Evolutionary conservation across 2,329 filamentous ascomycete genomes (phyloP).

Genomic region (Diplodia intermedia): DNA sequence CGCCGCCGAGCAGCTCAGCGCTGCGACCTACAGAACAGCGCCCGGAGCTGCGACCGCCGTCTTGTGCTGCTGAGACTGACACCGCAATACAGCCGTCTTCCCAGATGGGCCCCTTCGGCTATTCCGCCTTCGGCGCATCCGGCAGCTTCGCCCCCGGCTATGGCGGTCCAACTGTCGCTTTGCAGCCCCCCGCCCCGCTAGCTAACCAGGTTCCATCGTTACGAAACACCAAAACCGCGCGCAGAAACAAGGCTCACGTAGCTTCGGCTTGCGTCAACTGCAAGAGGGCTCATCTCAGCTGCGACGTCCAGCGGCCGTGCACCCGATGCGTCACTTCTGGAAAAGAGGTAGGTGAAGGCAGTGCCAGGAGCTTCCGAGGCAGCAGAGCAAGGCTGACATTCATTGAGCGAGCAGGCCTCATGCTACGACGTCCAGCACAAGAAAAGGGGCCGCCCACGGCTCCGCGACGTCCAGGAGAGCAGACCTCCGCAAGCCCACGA

Average conservation of each 20-base stretch:
- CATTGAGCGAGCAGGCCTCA: slow-evolving; percentile 61
- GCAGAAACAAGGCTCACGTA: slow-evolving; percentile 75
- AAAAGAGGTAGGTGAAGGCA: slow-evolving; percentile 61
- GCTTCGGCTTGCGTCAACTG: slow-evolving; percentile 86
- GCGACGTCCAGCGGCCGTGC: slow-evolving; percentile 74
- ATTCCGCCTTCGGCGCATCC: slow-evolving; percentile 22
- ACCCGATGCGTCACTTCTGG: slow-evolving; percentile 78
- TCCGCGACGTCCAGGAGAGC: slow-evolving; percentile 70
- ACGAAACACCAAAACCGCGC: slow-evolving; percentile 45
- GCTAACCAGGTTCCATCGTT: slow-evolving; percentile 21
- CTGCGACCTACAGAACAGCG: neutral
- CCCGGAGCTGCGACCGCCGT: slow-evolving; percentile 20
- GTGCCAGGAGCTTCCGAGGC: neutral
- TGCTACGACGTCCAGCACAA: slow-evolving; percentile 88
- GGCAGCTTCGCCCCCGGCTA: slow-evolving; percentile 24
- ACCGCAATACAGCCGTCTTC: slow-evolving; percentile 16
- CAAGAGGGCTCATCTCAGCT: slow-evolving; percentile 79
- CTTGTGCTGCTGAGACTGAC: slow-evolving; percentile 23
- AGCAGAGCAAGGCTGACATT: slow-evolving; percentile 10
- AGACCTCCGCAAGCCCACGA: slow-evolving; percentile 47
- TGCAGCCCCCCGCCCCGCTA: slow-evolving; percentile 24
- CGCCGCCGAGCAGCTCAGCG: slow-evolving; percentile 24
- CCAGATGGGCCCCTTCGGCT: slow-evolving; percentile 31
- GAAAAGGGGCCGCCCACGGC: slow-evolving; percentile 77
- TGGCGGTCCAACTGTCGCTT: slow-evolving; percentile 22